These are phyloP conservation scores for Suhomyces bokatorum DNA, from an alignment of 1,139 yeast species.

Conservation along the genomic window DNA sequence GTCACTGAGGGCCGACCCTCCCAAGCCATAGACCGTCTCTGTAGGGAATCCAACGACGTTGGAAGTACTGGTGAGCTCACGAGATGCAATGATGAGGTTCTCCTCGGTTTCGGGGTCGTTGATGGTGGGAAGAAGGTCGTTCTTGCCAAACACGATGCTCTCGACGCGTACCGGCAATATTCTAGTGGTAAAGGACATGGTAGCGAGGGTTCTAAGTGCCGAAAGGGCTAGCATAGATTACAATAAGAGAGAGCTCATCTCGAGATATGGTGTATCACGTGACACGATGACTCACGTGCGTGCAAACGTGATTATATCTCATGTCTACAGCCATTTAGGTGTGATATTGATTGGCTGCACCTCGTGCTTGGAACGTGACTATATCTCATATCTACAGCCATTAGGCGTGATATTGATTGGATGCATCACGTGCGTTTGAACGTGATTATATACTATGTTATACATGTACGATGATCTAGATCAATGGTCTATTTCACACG, in stretches of 20 bases:
- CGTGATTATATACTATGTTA: too few species aligned
- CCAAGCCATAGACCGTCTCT: conserved; percentile 95
- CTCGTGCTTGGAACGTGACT: too few species aligned
- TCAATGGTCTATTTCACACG: too few species aligned
- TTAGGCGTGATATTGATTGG: too few species aligned
- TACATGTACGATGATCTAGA: too few species aligned
- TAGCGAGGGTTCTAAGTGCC: conserved; percentile 1
- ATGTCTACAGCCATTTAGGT: too few species aligned
- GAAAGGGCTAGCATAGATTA: conserved; percentile 4
- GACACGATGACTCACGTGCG: background rate
- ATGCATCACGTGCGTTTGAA: too few species aligned
- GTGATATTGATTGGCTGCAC: too few species aligned
- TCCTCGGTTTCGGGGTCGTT: conserved; percentile 50
- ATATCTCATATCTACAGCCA: too few species aligned
- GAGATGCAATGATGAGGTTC: conserved; percentile 59
- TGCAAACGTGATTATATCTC: too few species aligned
- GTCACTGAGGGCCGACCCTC: conserved; percentile 80
- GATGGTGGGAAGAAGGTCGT: conserved; percentile 39
- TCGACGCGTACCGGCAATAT: conserved; percentile 34
- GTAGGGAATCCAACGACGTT: conserved; percentile 91
- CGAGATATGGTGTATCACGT: conserved; percentile 9
- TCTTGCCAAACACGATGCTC: conserved; percentile 27
- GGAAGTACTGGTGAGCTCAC: conserved; percentile 48
- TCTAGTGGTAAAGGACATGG: conserved; percentile 27
- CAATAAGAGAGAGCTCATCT: background rate